phyloP scores from a whole-genome alignment of 2,329 filamentous ascomycete genomes.

The Fonsecaea nubica region DNA sequence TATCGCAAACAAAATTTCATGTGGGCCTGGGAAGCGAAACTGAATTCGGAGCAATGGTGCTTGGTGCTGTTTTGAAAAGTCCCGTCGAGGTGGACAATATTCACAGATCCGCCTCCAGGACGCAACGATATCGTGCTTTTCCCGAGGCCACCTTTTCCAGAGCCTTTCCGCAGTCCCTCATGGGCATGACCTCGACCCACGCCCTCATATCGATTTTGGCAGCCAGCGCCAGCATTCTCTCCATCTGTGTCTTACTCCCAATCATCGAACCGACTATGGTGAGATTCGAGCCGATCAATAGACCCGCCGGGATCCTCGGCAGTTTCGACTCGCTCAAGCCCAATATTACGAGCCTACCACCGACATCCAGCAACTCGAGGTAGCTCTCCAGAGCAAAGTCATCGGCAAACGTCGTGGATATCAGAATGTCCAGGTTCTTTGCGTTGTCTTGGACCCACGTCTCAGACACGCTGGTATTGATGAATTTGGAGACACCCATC shows the following conservation, averaged over 20 bases:
- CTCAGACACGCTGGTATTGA: slow-evolving; percentile 63
- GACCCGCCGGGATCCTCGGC: slow-evolving; percentile 61
- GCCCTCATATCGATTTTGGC: slow-evolving; percentile 51
- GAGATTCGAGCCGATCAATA: slow-evolving; percentile 64
- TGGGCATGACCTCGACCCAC: slow-evolving; percentile 51
- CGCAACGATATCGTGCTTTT: slow-evolving; percentile 1
- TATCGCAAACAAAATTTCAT: too few species aligned
- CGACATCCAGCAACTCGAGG: slow-evolving; percentile 63
- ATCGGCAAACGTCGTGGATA: slow-evolving; percentile 52
- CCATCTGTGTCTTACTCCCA: slow-evolving; percentile 52
- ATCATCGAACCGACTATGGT: slow-evolving; percentile 59
- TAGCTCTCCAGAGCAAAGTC: slow-evolving; percentile 68
- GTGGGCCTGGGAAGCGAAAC: too few species aligned
- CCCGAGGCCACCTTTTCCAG: not conserved
- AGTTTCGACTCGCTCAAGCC: slow-evolving; percentile 66
- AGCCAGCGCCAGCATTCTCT: slow-evolving; percentile 52
- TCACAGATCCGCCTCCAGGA: not conserved
- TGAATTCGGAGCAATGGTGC: too few species aligned
- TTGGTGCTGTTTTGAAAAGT: too few species aligned
- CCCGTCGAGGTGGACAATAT: not conserved
- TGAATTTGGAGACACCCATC: slow-evolving; percentile 62
- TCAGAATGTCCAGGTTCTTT: slow-evolving; percentile 60
- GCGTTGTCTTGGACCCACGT: slow-evolving; percentile 60
- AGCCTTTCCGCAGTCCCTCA: slow-evolving; percentile 52
- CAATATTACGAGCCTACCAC: slow-evolving; percentile 70